Percentiles rank a stretch among this genome's conserved stretches.
These are phyloP conservation scores for Plenodomus biglobosus DNA, from an alignment of 2,329 filamentous ascomycete species.

Conservation along the genomic window DNA sequence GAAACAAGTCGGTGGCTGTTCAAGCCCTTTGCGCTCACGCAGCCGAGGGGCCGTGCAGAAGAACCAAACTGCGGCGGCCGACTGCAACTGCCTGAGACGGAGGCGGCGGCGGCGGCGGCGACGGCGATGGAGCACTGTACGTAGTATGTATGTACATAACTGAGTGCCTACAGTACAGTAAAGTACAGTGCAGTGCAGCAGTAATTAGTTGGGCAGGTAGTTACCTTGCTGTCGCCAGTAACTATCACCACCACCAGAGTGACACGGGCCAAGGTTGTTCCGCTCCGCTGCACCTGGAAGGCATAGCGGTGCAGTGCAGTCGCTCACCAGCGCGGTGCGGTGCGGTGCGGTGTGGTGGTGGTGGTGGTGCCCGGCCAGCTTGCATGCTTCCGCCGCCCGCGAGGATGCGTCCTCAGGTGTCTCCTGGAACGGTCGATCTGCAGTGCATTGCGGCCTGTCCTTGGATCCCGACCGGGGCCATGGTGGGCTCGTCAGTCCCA, in stretches of 20 bases:
- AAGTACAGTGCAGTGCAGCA: too few relatives aligned
- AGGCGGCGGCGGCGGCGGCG: too few relatives aligned
- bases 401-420: constrained; percentile 21
- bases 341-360: too few relatives aligned
- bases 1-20: not conserved
- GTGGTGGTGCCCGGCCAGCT: too few relatives aligned
- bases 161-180: too few relatives aligned
- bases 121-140: too few relatives aligned
- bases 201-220: too few relatives aligned
- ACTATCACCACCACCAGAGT: too few relatives aligned
- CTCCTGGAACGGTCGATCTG: constrained; percentile 43
- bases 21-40: not conserved
- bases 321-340: too few relatives aligned
- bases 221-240: too few relatives aligned
- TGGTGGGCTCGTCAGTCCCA: constrained; percentile 31
- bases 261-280: constrained; percentile 21
- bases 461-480: constrained; percentile 30
- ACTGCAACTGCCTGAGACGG: constrained; percentile 1
- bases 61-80: constrained; percentile 3
- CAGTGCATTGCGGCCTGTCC: constrained; percentile 46
- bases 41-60: constrained; percentile 16
- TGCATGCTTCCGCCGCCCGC: constrained; percentile 31
- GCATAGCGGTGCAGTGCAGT: not conserved
- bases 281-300: constrained; percentile 19
- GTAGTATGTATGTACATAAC: not conserved